These are phyloP conservation scores for Dittrichia graveolens DNA, from an alignment of 129 eudicot genomes.

Conservation along the genomic window DNA sequence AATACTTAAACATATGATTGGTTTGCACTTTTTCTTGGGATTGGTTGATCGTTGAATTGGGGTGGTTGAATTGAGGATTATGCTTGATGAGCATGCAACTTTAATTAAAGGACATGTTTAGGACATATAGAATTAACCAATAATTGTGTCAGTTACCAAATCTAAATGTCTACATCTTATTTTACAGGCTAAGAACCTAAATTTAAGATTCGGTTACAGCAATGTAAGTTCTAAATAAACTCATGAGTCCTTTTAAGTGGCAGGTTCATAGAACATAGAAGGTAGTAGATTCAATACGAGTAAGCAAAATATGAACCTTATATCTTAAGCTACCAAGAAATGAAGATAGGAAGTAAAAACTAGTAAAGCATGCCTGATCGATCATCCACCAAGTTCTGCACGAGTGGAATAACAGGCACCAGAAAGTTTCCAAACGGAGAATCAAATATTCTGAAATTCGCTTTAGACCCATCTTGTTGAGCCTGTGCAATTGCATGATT, in stretches of 20 bases:
- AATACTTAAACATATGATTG: no score
- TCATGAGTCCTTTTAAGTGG: neutral
- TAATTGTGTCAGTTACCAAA: neutral
- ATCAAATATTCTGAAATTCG: slow-evolving; percentile 66
- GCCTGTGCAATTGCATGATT: slow-evolving; percentile 69
- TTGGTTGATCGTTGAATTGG: no score
- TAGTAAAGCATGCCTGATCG: slow-evolving; percentile 6
- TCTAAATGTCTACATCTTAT: neutral
- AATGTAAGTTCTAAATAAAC: neutral
- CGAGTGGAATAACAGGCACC: slow-evolving; percentile 78
- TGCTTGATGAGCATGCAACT: neutral
- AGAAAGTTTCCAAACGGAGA: slow-evolving; percentile 86
- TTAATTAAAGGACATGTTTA: neutral
- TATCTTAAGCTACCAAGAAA: neutral
- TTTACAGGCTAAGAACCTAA: neutral
- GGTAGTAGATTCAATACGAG: neutral
- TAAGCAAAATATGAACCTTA: neutral
- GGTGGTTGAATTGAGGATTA: neutral
- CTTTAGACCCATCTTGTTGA: slow-evolving; percentile 70
- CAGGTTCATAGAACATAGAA: neutral
- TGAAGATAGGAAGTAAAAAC: neutral
- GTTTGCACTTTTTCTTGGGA: no score
- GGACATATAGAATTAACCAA: neutral
- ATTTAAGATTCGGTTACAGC: neutral
- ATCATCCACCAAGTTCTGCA: slow-evolving; percentile 62